These are phyloP conservation scores for Trametes polyzona DNA, from an alignment of 1,284 basidiomycete genomes.

Conservation along the genomic window DNA sequence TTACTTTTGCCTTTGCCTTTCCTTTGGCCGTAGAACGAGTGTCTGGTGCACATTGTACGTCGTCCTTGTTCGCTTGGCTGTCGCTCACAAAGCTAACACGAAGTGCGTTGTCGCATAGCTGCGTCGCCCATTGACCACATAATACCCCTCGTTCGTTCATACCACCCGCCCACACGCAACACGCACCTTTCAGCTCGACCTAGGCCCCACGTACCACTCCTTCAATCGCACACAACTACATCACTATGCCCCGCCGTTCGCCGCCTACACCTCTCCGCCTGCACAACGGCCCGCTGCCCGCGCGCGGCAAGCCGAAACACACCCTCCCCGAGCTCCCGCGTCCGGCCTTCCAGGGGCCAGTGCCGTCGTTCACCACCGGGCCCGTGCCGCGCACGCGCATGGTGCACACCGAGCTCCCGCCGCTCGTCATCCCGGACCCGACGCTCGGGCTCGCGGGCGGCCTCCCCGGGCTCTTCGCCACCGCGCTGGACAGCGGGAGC, in stretches of 20 bases:
- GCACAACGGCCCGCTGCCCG: constrained; percentile 34
- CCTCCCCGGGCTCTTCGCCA: not conserved
- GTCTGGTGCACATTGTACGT: constrained; percentile 25
- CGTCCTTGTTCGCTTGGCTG: not conserved
- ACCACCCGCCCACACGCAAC: constrained; percentile 1
- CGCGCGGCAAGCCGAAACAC: constrained; percentile 34
- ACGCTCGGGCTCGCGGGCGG: not conserved
- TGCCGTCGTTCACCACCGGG: constrained; percentile 9
- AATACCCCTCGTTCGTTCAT: not conserved
- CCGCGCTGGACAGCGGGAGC: constrained; percentile 17
- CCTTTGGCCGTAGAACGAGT: constrained; percentile 19
- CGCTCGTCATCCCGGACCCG: constrained; percentile 18
- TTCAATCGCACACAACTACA: not conserved
- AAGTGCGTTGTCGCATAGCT: constrained; percentile 1
- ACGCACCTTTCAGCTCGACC: not conserved
- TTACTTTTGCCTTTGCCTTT: not conserved
- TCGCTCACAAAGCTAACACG: not conserved
- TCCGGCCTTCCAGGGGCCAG: constrained; percentile 34
- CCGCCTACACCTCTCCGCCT: constrained; percentile 37
- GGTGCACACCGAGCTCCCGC: constrained; percentile 24
- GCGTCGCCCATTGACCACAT: constrained; percentile 7
- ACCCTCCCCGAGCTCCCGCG: constrained; percentile 38
- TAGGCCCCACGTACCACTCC: not conserved
- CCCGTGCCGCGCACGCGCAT: constrained; percentile 31
- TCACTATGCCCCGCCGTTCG: constrained; percentile 30